phyloP scores from a whole-genome alignment of 805 yeast species.

The Monosporozyma solicola region DNA sequence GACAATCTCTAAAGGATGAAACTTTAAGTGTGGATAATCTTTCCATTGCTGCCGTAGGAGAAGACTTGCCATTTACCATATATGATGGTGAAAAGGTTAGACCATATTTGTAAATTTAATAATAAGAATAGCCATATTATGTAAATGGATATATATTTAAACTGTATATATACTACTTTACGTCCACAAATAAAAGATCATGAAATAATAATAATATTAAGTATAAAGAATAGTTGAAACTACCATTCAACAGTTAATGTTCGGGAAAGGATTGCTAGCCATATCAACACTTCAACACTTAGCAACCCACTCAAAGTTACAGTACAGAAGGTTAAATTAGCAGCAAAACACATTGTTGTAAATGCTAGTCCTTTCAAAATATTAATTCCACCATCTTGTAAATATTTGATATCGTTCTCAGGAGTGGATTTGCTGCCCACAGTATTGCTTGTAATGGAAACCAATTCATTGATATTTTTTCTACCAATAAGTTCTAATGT shows the following conservation, averaged over 20 bases:
- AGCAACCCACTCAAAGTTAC: background rate
- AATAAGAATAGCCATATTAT: background rate
- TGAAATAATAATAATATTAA: background rate
- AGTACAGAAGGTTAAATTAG: background rate
- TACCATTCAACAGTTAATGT: background rate
- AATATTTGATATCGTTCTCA: background rate
- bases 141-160: background rate
- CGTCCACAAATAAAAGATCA: background rate
- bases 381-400: background rate
- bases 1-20: conserved; percentile 93
- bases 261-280: background rate
- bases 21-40: conserved; percentile 79
- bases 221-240: too few species aligned
- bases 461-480: background rate
- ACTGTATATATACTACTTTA: background rate
- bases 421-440: background rate
- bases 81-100: conserved; percentile 79
- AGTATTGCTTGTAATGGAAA: background rate
- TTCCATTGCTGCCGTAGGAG: conserved; percentile 87
- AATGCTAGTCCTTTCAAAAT: background rate
- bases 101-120: conserved; percentile 23
- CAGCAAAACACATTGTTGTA: background rate
- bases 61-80: conserved; percentile 60
- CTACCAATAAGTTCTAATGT: background rate
- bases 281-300: background rate